Evolutionary conservation across 805 yeast genomes (phyloP), one percentile per base, ranked within the genome.

Genomic region (Wickerhamia fluorescens): DNA sequence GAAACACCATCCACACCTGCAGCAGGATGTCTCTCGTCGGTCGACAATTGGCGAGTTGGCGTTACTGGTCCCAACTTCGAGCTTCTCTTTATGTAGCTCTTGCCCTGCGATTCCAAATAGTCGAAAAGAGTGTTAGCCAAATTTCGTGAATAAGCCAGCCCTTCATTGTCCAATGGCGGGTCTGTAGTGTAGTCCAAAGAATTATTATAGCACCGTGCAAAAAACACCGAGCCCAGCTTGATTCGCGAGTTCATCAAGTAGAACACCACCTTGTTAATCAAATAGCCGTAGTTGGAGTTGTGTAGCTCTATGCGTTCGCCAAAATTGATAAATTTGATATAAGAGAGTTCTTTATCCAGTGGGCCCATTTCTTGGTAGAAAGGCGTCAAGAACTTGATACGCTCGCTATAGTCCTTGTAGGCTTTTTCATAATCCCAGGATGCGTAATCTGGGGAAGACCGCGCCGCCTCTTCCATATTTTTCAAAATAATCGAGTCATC

Each of bases 241-340:
- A 86, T 81, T 41, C 89, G 73, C 8, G 92, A 70, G 58, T 92
- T 92, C 86, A 92, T 84, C 51, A 92, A 65, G 54, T 85, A 92
- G 53, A 85, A 86, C 15, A 92, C 87, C 28, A 92, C 92, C 48
- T 92, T 81, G 51, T 89, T 86, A 35, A 86, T 77, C 52, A 92
- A 66, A 53, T 89, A 92, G 11, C 96, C 96, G 45, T 85, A 74
- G 40, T 81, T 80, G 23, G 88, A 77, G 47, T 83, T 75, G 57
- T 85, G 82, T 35, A 88, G 71, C 25, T 82, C 76, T 33, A 89
- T 68, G 39, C 81, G 60, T 50, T 86, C 92, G 11, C 96, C 96
- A 55, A 88, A 89, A 52, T 92, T 88, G 47, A 83, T 80, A 45
- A 86, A 78, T 56, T 88, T 86, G 49, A 92, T 79, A 56, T 75